These are phyloP conservation scores for Cucurbita argyrosperma DNA, from an alignment of 306 rosid species.

Conservation along the genomic window DNA sequence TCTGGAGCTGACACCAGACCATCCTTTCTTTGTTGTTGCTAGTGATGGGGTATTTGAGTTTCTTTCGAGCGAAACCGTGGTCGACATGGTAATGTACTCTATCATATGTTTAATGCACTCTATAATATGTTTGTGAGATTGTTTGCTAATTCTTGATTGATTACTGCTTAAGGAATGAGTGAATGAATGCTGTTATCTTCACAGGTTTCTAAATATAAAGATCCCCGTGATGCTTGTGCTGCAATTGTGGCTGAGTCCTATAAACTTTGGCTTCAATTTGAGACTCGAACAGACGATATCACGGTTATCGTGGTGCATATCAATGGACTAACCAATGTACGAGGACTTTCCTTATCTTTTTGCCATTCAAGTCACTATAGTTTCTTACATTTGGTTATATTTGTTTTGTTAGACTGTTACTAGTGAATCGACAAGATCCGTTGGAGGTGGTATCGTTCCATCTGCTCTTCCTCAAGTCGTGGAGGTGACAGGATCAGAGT, in stretches of 20 bases:
- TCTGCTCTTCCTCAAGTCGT: slow-evolving; percentile 63
- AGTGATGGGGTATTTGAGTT: slow-evolving; percentile 99
- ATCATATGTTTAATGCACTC: slow-evolving; percentile 1
- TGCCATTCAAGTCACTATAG: not conserved
- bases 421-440: slow-evolving; percentile 41
- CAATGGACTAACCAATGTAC: slow-evolving; percentile 66
- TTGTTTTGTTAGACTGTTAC: slow-evolving; percentile 26
- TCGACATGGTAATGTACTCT: slow-evolving; percentile 69
- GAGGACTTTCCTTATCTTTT: slow-evolving; percentile 4
- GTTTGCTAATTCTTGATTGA: not conserved
- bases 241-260: slow-evolving; percentile 97
- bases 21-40: slow-evolving; percentile 90
- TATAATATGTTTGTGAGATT: not conserved
- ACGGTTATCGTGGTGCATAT: slow-evolving; percentile 90
- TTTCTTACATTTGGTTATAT: not conserved
- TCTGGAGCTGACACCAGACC: slow-evolving; percentile 58
- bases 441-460: slow-evolving; percentile 14
- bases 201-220: slow-evolving; percentile 78
- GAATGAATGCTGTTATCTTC: slow-evolving; percentile 9
- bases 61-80: slow-evolving; percentile 84
- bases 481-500: slow-evolving; percentile 86
- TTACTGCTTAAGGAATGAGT: not conserved
- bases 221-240: slow-evolving; percentile 99
- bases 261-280: slow-evolving; percentile 93
- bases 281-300: slow-evolving; percentile 98